Percentiles rank a stretch among this genome's conserved stretches.
Evolutionary conservation across 2,329 filamentous ascomycete species (phyloP).

Genomic region (Cordyceps tenuipes): DNA sequence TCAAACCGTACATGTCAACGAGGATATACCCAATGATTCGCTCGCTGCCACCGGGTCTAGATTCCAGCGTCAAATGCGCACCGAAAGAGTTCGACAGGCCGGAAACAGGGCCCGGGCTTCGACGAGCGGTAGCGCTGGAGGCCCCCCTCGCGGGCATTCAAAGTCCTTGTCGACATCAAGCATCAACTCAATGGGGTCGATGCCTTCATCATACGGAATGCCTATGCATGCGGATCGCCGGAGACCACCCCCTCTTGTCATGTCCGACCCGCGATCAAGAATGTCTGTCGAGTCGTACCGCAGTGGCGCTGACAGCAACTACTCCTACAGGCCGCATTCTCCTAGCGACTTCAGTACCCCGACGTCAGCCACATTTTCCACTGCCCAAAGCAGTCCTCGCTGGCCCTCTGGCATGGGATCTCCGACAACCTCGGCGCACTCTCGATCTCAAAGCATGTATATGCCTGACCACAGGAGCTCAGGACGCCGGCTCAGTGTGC

Average conservation of each 20-base stretch:
- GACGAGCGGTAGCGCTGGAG: conserved; percentile 64
- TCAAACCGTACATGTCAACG: conserved; percentile 94
- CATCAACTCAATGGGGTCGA: conserved; percentile 65
- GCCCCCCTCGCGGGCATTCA: conserved; percentile 69
- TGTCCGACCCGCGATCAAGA: conserved; percentile 63
- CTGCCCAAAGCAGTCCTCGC: conserved; percentile 66
- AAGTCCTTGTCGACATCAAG: conserved; percentile 83
- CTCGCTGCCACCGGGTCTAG: conserved; percentile 85
- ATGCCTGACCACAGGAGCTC: conserved; percentile 53
- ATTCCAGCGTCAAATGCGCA: conserved; percentile 86
- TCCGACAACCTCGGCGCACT: conserved; percentile 58
- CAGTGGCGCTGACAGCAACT: conserved; percentile 54
- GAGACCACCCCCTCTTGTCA: conserved; percentile 73
- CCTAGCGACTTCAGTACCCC: conserved; percentile 73
- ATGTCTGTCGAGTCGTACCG: conserved; percentile 62
- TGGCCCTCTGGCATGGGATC: conserved; percentile 63
- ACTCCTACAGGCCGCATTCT: conserved; percentile 55
- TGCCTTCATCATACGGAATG: conserved; percentile 57
- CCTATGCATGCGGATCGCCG: conserved; percentile 51
- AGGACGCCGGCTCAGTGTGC: conserved; percentile 72
- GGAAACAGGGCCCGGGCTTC: conserved; percentile 66
- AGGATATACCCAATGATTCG: conserved; percentile 90
- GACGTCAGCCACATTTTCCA: conserved; percentile 74
- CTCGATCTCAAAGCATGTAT: conserved; percentile 66
- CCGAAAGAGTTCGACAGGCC: conserved; percentile 68